Conservation (phyloP, 2,329 filamentous ascomycete species). For the Alternaria sp. region DNA sequence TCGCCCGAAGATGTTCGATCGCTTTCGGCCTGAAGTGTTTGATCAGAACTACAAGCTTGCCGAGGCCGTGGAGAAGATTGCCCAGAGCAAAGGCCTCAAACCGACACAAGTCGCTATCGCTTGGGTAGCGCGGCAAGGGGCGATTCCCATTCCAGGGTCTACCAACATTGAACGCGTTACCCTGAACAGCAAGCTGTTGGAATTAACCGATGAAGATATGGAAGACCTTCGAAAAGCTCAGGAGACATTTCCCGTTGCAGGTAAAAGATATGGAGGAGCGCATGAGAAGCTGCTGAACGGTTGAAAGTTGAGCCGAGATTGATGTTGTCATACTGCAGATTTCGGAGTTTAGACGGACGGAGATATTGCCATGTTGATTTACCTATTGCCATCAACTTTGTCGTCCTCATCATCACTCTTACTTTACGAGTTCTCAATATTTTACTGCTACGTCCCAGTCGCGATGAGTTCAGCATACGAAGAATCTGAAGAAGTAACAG, state of each 20-base stretch:
- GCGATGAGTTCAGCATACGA: background rate
- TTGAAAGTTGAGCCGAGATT: background rate
- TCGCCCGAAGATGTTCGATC: conserved; percentile 53
- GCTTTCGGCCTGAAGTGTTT: conserved; percentile 68
- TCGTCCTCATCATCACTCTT: background rate
- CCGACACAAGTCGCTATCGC: conserved; percentile 67
- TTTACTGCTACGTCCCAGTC: background rate
- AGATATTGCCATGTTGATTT: background rate
- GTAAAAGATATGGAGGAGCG: conserved; percentile 16
- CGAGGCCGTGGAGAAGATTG: conserved; percentile 64
- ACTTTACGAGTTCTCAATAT: background rate
- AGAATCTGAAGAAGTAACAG: background rate
- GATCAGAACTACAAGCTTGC: conserved; percentile 68
- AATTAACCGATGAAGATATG: background rate
- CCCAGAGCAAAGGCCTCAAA: conserved; percentile 62
- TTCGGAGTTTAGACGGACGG: conserved; percentile 2
- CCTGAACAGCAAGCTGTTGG: conserved; percentile 64
- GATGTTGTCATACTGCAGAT: background rate
- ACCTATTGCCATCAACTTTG: background rate
- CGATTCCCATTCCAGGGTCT: conserved; percentile 70
- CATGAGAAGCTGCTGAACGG: conserved; percentile 16
- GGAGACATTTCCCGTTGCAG: conserved; percentile 4
- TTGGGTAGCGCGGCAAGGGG: conserved; percentile 62
- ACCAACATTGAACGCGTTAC: conserved; percentile 59
- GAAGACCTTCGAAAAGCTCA: background rate